These are phyloP conservation scores for Botrytis galanthina DNA, from an alignment of 2,329 filamentous ascomycete species.

Conservation along the genomic window DNA sequence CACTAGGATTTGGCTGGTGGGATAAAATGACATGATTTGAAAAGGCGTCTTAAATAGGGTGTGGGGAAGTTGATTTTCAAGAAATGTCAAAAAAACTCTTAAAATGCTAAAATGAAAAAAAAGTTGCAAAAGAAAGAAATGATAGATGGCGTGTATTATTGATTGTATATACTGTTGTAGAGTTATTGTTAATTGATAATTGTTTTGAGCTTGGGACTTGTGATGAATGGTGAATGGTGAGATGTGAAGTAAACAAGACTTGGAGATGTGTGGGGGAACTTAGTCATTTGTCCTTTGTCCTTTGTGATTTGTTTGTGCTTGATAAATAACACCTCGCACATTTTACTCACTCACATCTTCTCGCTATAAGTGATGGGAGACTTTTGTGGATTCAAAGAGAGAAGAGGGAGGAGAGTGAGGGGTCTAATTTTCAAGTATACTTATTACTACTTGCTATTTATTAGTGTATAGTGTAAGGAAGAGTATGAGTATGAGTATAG, in stretches of 20 bases:
- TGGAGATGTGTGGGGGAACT: background rate
- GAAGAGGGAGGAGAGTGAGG: background rate
- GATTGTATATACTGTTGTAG: background rate
- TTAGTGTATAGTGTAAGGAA: background rate
- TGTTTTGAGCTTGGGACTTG: background rate
- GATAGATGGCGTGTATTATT: background rate
- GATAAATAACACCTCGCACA: background rate
- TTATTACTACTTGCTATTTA: too few relatives aligned
- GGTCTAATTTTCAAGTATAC: too few relatives aligned
- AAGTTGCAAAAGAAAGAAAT: background rate
- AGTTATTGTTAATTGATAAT: background rate
- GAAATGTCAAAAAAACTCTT: slow-evolving; percentile 1
- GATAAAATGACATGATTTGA: background rate
- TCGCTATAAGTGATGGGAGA: background rate
- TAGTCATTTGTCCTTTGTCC: background rate
- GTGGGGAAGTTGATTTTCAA: background rate
- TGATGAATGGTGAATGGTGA: background rate
- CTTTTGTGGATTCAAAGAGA: background rate
- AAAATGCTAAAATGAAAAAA: slow-evolving; percentile 3
- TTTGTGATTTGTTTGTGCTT: background rate
- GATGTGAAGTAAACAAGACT: background rate
- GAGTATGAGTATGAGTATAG: too few relatives aligned
- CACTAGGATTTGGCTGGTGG: slow-evolving; percentile 2
- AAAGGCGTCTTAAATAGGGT: background rate
- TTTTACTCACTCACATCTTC: background rate